Evolutionary conservation across 2,329 filamentous ascomycete genomes (phyloP), one percentile per base, ranked within the genome.

Genomic region (Pseudogymnoascus sp.): DNA sequence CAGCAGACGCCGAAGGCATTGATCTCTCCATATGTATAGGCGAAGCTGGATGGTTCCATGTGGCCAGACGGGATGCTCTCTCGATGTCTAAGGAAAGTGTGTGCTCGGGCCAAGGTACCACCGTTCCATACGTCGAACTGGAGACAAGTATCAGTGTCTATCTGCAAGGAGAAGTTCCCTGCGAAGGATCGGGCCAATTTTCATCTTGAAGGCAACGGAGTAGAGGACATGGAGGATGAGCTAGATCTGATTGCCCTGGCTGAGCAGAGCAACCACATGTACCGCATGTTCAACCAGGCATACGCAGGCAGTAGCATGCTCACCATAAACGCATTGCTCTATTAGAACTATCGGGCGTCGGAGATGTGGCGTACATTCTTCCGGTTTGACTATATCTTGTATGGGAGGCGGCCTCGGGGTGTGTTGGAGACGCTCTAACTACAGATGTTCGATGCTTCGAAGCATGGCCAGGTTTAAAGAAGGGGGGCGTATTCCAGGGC

Each of bases 141-240:
- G 42, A 17, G 11, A 8, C 13, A 67, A 9, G 33, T 66, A 17
- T 5, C 19, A 33, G 63, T 13, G 15, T 62, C 28, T 7, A 67
- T 67, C 17, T 60, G 11, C 15, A 67, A 65, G 44, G 38, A 67
- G 50, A 67, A 67, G 60, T 67, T 66, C 40, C 59, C 60, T n/a
- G 19, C 35, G 15, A 64, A 64, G 15, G 53, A 66, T 28, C 33
- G 21, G 21, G 59, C 60, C 3, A 66, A 64, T 19, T 66, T 67
- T 64, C 17, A 67, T 60, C 36, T 67, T 17, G n/a, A 67, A 17
- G 33, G 62, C 10, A 53, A 19, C 15, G 10, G 10, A n/a, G 26
- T 8, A 66, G 50, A 67, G 61, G 53, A 64, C 33, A 53, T 59
- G 28, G 36, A 64, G 61, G 47, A 65, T 13, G 33, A 65, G 64